Evolutionary conservation across 306 rosid species (phyloP), one percentile per base, ranked within the genome.

Genomic region (Datisca glomerata): DNA sequence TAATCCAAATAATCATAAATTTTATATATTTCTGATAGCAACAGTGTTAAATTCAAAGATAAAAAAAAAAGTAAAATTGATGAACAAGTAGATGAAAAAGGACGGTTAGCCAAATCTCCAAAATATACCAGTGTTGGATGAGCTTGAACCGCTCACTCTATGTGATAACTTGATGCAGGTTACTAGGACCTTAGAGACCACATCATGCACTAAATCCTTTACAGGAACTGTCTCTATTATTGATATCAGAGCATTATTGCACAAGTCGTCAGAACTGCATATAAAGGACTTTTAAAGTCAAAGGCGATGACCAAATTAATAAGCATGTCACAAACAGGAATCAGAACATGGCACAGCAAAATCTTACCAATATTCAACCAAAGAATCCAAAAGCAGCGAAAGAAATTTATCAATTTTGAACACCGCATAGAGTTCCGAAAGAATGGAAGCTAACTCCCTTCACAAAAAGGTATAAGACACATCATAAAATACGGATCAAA

Each of bases 381-480:
- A 65, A 60, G 93, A 72, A 31, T 74, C 89, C 79, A 87, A 50
- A 59, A 87, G 76, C 60, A 83, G 62, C 12, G 41, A 36, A 21
- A 87, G 61, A 63, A 87, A 87, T 53, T 63, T 72, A 43, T 79
- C 89, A 16, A 76, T 64, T 54, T 79, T 87, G 89, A 74, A 83
- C 61, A 69, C 82, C 43, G 69, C 69, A 12, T 77, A 83, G 37
- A 87, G 67, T 40, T 60, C 93, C 59, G 40, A 58, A 31, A 87
- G 63, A 41, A 74, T 56, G 38, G 58, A 80, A 43, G 78, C 64
- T 31, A 87, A 51, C 45, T 67, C 93, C 76, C 97, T 87, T 47
- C 56, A 54, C 18, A 35, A 12, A 22, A 34, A 69, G 54, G 43
- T 33, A 55, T 24, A 24, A 46, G 61, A 45, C 24, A 29, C 49